phyloP scores from a whole-genome alignment of 2,329 filamentous ascomycete genomes.

The Aspergillus sp. region DNA sequence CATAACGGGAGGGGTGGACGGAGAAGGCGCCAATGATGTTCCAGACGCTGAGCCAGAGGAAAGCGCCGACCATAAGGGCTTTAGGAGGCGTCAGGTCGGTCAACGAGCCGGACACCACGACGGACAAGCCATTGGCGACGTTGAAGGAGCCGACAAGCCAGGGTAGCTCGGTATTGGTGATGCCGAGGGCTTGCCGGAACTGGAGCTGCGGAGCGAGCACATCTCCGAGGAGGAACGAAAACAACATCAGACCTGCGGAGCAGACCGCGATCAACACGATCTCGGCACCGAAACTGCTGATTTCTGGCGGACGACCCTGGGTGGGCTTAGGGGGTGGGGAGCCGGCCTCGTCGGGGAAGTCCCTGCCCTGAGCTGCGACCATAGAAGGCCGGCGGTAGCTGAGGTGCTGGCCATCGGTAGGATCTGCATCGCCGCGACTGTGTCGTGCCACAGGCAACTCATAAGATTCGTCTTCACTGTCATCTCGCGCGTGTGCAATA shows the following conservation, averaged over 20 bases:
- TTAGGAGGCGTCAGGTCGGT: constrained; percentile 47
- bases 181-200: constrained; percentile 40
- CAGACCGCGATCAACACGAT: constrained; percentile 46
- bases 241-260: constrained; percentile 47
- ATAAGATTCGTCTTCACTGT: constrained; percentile 9
- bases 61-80: constrained; percentile 46
- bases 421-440: not conserved
- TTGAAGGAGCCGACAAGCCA: constrained; percentile 49
- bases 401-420: not conserved
- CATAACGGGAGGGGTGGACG: constrained; percentile 37
- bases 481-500: constrained; percentile 15
- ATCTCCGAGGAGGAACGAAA: constrained; percentile 46
- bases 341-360: constrained; percentile 23
- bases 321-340: constrained; percentile 22
- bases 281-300: constrained; percentile 44
- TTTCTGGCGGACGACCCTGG: constrained; percentile 44
- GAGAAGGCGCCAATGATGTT: constrained; percentile 43
- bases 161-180: constrained; percentile 44
- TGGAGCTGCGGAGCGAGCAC: constrained; percentile 44
- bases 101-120: constrained; percentile 42
- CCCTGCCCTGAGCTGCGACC: constrained; percentile 4
- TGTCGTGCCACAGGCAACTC: not conserved
- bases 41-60: constrained; percentile 47
- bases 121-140: constrained; percentile 46
- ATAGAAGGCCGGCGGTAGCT: not conserved